Evolutionary conservation across 257 asterid species (phyloP).

Genomic region (Solanum pinnatisectum): DNA sequence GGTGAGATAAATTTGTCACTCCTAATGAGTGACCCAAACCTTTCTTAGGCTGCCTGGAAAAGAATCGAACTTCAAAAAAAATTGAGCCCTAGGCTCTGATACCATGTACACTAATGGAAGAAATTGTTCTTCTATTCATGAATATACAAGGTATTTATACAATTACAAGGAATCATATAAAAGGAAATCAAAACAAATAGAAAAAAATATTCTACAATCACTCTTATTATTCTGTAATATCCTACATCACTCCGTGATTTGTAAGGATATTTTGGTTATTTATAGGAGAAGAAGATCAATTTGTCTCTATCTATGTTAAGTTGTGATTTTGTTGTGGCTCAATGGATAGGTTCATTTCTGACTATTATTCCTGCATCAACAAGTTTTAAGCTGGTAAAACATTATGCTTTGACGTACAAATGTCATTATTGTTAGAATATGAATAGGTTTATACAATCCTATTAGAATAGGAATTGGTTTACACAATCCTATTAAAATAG

Average conservation of each 20-base stretch:
- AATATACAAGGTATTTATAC: background rate
- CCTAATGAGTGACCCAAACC: background rate
- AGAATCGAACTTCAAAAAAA: background rate
- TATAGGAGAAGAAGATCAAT: background rate
- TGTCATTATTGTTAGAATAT: no score
- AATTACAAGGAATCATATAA: background rate
- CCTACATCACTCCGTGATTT: background rate
- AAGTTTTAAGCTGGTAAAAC: background rate
- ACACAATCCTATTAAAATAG: no score
- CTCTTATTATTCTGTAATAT: background rate
- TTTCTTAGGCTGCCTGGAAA: background rate
- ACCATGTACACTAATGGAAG: background rate
- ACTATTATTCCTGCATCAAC: background rate
- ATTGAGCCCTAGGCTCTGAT: background rate
- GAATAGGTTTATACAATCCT: no score
- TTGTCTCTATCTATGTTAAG: background rate
- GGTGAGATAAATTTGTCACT: background rate
- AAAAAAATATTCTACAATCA: background rate
- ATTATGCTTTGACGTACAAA: background rate
- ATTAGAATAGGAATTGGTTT: no score
- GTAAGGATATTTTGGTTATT: background rate
- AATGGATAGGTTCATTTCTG: background rate
- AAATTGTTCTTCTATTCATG: background rate
- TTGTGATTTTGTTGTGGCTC: background rate
- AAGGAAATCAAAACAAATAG: background rate